Conservation (phyloP, 1,284 basidiomycete species). For the Ceratobasidium sp. region DNA sequence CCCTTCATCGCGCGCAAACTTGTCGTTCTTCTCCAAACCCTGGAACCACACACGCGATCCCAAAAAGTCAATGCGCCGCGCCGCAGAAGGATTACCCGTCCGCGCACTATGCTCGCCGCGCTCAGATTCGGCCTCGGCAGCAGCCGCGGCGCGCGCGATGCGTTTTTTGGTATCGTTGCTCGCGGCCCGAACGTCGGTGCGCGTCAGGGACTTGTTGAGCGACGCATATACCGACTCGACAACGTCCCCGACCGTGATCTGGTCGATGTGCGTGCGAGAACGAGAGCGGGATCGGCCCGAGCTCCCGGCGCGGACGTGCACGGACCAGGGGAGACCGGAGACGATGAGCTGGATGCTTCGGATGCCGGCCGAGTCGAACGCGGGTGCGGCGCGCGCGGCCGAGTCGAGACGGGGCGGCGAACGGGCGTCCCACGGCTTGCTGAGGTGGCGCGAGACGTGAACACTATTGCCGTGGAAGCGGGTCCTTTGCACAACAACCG, state of each 20-base stretch:
- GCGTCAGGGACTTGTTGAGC: slow-evolving; percentile 32
- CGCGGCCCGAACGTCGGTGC: slow-evolving; percentile 35
- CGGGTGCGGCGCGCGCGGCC: slow-evolving; percentile 6
- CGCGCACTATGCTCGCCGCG: slow-evolving; percentile 30
- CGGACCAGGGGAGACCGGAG: slow-evolving; percentile 30
- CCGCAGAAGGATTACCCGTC: slow-evolving; percentile 28
- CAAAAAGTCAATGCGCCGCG: slow-evolving; percentile 37
- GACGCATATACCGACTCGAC: slow-evolving; percentile 24
- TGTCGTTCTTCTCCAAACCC: slow-evolving; percentile 25
- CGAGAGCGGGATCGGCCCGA: slow-evolving; percentile 12
- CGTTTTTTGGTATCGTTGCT: slow-evolving; percentile 28
- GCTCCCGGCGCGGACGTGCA: slow-evolving; percentile 17
- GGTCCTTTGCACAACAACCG: slow-evolving; percentile 13
- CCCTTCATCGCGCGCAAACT: slow-evolving; percentile 21
- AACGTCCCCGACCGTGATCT: slow-evolving; percentile 32
- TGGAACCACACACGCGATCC: slow-evolving; percentile 28
- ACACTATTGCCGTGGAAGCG: slow-evolving; percentile 6
- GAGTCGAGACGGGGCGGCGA: slow-evolving; percentile 23
- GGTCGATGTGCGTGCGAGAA: slow-evolving; percentile 6
- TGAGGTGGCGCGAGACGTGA: slow-evolving; percentile 17
- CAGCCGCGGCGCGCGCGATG: slow-evolving; percentile 24
- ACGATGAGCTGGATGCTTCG: slow-evolving; percentile 23
- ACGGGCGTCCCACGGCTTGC: slow-evolving; percentile 28
- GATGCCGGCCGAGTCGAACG: slow-evolving; percentile 3
- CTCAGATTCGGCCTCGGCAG: slow-evolving; percentile 26